Conservation (phyloP, 2,329 filamentous ascomycete species). For the Aspergillus sp. region DNA sequence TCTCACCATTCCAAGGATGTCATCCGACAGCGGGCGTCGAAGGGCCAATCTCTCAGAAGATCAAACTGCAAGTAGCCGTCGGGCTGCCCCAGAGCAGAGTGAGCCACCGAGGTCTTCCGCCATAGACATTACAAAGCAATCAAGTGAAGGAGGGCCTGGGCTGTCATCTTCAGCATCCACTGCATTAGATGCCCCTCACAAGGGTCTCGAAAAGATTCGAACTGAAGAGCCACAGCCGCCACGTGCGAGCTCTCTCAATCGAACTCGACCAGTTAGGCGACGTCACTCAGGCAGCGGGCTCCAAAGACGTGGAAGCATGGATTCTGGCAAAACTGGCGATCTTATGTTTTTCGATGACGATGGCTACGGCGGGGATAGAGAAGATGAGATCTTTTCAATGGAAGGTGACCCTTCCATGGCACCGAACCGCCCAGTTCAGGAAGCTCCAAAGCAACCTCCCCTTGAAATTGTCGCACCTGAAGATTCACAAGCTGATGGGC, state of each 20-base stretch:
- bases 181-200: conserved; percentile 28
- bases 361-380: conserved; percentile 74
- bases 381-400: conserved; percentile 66
- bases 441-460: background rate
- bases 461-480: conserved; percentile 11
- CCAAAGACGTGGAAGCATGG: conserved; percentile 68
- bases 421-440: background rate
- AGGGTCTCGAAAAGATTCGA: conserved; percentile 28
- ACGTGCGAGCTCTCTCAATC: conserved; percentile 24
- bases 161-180: conserved; percentile 36
- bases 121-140: conserved; percentile 23
- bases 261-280: conserved; percentile 44
- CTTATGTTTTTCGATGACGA: conserved; percentile 90
- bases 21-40: conserved; percentile 26
- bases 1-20: conserved; percentile 55
- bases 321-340: conserved; percentile 63
- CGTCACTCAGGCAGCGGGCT: conserved; percentile 86
- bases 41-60: conserved; percentile 32
- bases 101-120: conserved; percentile 17
- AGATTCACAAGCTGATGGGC: background rate
- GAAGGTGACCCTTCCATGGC: conserved; percentile 46
- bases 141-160: conserved; percentile 18
- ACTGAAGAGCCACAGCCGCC: conserved; percentile 42
- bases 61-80: conserved; percentile 19
- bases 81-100: conserved; percentile 11